phyloP scores from a whole-genome alignment of 75 land plant genomes.

The Cupressus sempervirens region DNA sequence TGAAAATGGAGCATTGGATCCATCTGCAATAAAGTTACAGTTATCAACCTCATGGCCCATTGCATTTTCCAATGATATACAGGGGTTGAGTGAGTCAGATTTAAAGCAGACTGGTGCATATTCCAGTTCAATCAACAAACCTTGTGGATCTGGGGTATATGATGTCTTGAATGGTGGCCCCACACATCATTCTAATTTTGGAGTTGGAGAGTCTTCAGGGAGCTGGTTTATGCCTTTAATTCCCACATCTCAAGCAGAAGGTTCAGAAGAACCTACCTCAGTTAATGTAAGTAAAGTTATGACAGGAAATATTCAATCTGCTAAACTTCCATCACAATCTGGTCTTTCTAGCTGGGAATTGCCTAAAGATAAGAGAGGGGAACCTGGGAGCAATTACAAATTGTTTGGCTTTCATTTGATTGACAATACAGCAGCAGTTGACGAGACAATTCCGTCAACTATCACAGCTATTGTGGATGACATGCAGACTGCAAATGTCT shows the following conservation, averaged over 20 bases:
- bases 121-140: neutral
- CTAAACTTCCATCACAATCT: neutral
- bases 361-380: slow-evolving; percentile 3
- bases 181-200: neutral
- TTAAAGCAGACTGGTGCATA: neutral
- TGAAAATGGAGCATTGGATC: neutral
- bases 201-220: neutral
- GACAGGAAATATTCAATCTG: neutral
- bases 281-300: neutral
- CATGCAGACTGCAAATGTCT: neutral
- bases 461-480: neutral
- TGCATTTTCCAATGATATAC: neutral
- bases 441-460: neutral
- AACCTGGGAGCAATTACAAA: slow-evolving; percentile 19
- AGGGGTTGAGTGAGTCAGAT: slow-evolving; percentile 2
- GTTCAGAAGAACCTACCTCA: slow-evolving; percentile 2
- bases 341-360: neutral
- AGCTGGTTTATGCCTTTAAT: slow-evolving; percentile 8
- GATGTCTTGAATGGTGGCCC: neutral
- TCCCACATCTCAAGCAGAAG: neutral
- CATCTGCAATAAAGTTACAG: slow-evolving; percentile 4
- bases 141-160: neutral
- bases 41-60: slow-evolving; percentile 5
- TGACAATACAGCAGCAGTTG: neutral
- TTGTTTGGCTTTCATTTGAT: slow-evolving; percentile 53